A percentile compares a stretch with the other conserved stretches of the same genome.
Evolutionary conservation across 768 basidiomycete genomes (phyloP).

Genomic region (Tricholoma hemisulphureum): DNA sequence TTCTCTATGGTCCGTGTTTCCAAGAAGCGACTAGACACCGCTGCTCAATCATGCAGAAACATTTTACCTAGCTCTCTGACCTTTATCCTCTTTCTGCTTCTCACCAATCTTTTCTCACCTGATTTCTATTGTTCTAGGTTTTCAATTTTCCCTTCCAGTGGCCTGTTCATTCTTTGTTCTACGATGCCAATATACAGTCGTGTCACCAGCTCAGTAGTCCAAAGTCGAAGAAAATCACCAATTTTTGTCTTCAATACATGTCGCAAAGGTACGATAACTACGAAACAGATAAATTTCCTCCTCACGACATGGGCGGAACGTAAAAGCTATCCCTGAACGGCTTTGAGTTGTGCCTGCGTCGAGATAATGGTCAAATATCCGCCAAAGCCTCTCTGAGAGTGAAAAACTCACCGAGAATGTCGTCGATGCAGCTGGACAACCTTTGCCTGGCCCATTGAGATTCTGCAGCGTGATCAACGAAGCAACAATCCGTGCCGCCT

Average conservation of each 20-base stretch:
- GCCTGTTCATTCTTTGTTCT: neutral
- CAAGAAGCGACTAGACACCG: constrained; percentile 88
- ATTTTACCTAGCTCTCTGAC: constrained; percentile 71
- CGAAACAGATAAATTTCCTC: too few relatives aligned
- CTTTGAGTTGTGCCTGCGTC: constrained; percentile 26
- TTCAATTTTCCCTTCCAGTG: neutral
- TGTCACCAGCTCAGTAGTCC: too few relatives aligned
- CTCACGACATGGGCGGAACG: neutral
- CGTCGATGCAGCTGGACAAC: constrained; percentile 52
- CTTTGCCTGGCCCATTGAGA: constrained; percentile 61
- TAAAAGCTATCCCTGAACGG: constrained; percentile 17
- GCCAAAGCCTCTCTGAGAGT: constrained; percentile 12
- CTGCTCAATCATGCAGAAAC: constrained; percentile 70
- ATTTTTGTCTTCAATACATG: too few relatives aligned
- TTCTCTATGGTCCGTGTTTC: constrained; percentile 92
- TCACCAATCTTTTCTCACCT: neutral
- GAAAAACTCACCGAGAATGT: constrained; percentile 18
- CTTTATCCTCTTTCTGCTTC: constrained; percentile 1
- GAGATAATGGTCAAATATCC: constrained; percentile 1
- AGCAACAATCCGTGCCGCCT: constrained; percentile 58
- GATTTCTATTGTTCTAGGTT: neutral
- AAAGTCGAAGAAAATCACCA: too few relatives aligned
- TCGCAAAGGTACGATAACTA: too few relatives aligned
- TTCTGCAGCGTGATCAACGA: constrained; percentile 69
- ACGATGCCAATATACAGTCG: neutral